phyloP scores from a whole-genome alignment of 352 stramenopile genomes.

The Pythium aristosporum region DNA sequence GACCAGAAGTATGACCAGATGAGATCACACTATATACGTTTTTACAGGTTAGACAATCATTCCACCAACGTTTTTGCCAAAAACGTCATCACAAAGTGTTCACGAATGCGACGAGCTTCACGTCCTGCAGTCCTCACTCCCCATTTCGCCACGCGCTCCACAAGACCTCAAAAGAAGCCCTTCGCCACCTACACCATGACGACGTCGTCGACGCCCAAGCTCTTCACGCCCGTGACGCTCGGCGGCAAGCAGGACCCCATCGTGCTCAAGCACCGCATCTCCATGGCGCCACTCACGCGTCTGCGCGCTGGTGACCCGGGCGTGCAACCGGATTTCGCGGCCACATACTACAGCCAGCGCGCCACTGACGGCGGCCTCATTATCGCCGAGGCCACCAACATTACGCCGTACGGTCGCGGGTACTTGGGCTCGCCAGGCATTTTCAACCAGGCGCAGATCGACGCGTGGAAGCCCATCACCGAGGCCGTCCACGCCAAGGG shows the following conservation, averaged over 20 bases:
- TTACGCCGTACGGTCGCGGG: constrained; percentile 11
- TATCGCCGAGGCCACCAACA: constrained; percentile 46
- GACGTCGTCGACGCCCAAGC: constrained; percentile 8
- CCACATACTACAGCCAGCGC: constrained; percentile 42
- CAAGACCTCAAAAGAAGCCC: too few species aligned
- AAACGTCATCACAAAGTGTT: too few species aligned
- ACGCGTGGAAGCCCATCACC: constrained; percentile 36
- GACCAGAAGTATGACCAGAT: too few species aligned
- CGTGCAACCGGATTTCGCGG: constrained; percentile 17
- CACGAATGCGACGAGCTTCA: too few species aligned
- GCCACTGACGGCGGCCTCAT: constrained; percentile 35
- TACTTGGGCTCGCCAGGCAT: constrained; percentile 32
- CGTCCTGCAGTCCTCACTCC: too few species aligned
- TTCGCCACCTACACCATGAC: too few species aligned
- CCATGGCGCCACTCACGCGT: constrained; percentile 42
- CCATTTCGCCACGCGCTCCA: too few species aligned
- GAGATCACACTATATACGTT: too few species aligned
- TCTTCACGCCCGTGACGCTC: constrained; percentile 62
- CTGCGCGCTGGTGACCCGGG: constrained; percentile 10
- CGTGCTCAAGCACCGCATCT: constrained; percentile 36
- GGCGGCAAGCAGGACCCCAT: constrained; percentile 50
- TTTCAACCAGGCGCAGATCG: constrained; percentile 36
- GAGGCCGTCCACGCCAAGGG: constrained; percentile 64
- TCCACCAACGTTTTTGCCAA: too few species aligned
- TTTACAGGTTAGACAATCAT: too few species aligned